phyloP scores from a whole-genome alignment of 2,329 filamentous ascomycete species.

The Fusarium sp. region DNA sequence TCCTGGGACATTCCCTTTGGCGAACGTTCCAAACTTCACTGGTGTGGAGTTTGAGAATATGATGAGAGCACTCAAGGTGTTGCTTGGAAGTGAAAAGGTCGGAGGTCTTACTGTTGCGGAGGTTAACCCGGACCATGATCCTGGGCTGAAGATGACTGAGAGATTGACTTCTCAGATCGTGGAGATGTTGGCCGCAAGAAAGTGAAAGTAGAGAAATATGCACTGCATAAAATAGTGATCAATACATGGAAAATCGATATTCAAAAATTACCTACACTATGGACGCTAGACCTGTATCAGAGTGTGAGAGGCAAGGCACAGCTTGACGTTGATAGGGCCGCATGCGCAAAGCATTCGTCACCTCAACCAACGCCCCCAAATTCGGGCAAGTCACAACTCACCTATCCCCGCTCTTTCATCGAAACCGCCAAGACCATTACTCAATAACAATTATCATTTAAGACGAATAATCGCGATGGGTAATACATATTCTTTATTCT shows the following conservation, averaged over 20 bases:
- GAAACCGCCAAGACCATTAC: neutral
- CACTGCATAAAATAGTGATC: neutral
- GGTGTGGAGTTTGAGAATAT: slow-evolving; percentile 32
- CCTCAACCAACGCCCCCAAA: neutral
- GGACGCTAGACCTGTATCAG: neutral
- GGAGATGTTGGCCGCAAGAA: slow-evolving; percentile 5
- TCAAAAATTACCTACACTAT: no score
- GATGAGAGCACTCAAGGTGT: slow-evolving; percentile 26
- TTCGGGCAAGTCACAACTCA: neutral
- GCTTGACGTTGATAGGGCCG: neutral
- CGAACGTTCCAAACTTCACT: slow-evolving; percentile 34
- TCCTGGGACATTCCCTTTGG: slow-evolving; percentile 27
- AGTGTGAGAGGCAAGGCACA: neutral
- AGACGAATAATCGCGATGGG: neutral
- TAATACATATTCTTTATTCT: slow-evolving; percentile 12
- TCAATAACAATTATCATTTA: no score
- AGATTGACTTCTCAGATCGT: slow-evolving; percentile 9
- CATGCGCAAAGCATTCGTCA: neutral
- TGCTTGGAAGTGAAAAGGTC: slow-evolving; percentile 15
- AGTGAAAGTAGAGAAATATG: neutral
- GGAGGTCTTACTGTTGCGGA: slow-evolving; percentile 29
- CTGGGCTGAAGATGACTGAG: slow-evolving; percentile 20
- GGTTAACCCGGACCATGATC: slow-evolving; percentile 37
- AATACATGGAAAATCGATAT: neutral
- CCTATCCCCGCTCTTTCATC: neutral